A percentile compares a stretch with the other conserved stretches of the same genome.
Conservation (phyloP, 139 green algal genomes). For the Astrephomene gubernaculifera region DNA sequence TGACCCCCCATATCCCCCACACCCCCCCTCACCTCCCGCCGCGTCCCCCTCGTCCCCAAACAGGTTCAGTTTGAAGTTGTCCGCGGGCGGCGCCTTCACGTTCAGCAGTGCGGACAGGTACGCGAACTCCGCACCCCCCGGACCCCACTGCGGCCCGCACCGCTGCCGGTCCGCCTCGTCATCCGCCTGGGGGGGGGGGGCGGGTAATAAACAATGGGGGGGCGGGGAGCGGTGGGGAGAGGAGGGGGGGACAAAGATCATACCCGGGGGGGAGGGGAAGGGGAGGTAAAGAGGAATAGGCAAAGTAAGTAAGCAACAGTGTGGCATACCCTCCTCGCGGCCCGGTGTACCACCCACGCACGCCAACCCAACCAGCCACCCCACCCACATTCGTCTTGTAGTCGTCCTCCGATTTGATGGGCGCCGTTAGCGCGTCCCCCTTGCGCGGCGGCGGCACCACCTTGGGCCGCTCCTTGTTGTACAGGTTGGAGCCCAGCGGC, state of each 20-base stretch:
- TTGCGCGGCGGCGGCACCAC: conserved; percentile 61
- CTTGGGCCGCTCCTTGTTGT: conserved; percentile 64
- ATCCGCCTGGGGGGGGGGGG: conserved; percentile 6
- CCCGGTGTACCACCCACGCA: neutral
- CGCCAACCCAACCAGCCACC: neutral
- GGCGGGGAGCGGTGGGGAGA: neutral
- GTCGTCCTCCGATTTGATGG: conserved; percentile 38
- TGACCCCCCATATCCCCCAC: neutral
- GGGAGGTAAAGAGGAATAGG: neutral
- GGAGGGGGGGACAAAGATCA: neutral
- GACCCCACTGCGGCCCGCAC: too few relatives aligned
- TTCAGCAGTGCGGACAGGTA: conserved; percentile 49
- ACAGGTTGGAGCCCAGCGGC: conserved; percentile 73
- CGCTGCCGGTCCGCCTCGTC: conserved; percentile 31
- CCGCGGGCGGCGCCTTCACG: conserved; percentile 43
- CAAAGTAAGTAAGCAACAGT: too few relatives aligned
- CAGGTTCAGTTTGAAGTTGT: conserved; percentile 59
- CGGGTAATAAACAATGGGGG: too few relatives aligned
- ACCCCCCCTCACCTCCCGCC: neutral
- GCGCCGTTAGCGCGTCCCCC: conserved; percentile 28
- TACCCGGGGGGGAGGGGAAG: neutral
- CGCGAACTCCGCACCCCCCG: conserved; percentile 34
- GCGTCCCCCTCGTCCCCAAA: conserved; percentile 34
- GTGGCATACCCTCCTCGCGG: too few relatives aligned
- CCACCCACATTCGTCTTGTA: conserved; percentile 38